Percentiles rank a stretch among this genome's conserved stretches.
Conservation (phyloP, 2,329 filamentous ascomycete genomes). For the Arthrobotrys iridis region DNA sequence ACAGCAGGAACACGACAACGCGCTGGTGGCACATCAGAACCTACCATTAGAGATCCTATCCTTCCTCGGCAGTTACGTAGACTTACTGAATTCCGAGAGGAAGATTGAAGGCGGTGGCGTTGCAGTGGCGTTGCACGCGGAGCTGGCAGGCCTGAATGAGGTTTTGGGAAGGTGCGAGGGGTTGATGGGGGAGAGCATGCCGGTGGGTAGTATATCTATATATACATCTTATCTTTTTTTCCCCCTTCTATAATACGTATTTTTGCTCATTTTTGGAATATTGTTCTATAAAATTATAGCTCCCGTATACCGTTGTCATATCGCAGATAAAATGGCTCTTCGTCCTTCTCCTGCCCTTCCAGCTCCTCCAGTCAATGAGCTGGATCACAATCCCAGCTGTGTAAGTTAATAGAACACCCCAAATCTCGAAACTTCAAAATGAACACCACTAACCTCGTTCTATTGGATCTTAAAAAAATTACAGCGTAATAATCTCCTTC, state of each 20-base stretch:
- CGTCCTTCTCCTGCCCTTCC: constrained; percentile 81
- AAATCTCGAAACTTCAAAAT: neutral
- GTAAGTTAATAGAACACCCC: constrained; percentile 38
- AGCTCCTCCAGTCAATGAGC: constrained; percentile 71
- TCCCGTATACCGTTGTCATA: constrained; percentile 84
- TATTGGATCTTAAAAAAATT: neutral
- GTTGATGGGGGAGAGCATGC: constrained; percentile 39
- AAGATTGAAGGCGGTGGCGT: constrained; percentile 38
- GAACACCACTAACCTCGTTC: neutral
- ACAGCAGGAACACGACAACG: constrained; percentile 10
- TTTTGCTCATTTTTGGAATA: neutral
- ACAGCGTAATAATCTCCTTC: constrained; percentile 31
- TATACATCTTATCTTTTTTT: neutral
- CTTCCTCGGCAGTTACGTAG: constrained; percentile 53
- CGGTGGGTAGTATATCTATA: constrained; percentile 24
- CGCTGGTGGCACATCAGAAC: constrained; percentile 45
- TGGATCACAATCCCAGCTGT: constrained; percentile 80
- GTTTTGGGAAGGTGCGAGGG: constrained; percentile 48
- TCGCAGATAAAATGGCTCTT: constrained; percentile 89
- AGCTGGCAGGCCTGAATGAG: constrained; percentile 43
- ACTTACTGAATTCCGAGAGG: constrained; percentile 35
- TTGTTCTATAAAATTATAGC: constrained; percentile 4
- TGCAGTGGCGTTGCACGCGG: constrained; percentile 25
- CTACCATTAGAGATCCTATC: constrained; percentile 51
- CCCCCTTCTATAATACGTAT: neutral